Percentiles rank a stretch among this genome's conserved stretches.
phyloP scores from a whole-genome alignment of 768 basidiomycete species.

The Leccinum fibrillosum region DNA sequence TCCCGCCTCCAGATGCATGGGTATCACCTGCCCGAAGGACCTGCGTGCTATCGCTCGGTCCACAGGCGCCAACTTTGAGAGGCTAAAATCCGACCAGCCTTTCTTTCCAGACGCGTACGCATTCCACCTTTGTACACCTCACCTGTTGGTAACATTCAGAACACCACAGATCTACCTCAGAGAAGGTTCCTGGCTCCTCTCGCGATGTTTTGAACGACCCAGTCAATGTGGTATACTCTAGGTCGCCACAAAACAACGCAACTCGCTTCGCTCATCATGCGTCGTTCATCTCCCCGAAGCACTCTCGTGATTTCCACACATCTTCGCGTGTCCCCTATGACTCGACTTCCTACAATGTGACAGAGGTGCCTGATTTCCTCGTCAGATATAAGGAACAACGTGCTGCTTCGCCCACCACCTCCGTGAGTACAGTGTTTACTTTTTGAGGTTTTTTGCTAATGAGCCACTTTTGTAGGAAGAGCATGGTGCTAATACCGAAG shows the following conservation, averaged over 20 bases:
- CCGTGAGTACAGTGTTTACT: slow-evolving; percentile 1
- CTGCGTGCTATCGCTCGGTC: slow-evolving; percentile 37
- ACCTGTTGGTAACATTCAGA: slow-evolving; percentile 33
- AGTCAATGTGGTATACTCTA: neutral
- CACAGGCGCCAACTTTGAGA: slow-evolving; percentile 31
- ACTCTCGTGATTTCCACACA: slow-evolving; percentile 24
- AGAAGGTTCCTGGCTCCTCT: slow-evolving; percentile 17
- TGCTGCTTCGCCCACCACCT: neutral
- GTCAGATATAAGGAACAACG: slow-evolving; percentile 26
- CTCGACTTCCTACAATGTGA: slow-evolving; percentile 27
- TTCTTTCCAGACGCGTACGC: slow-evolving; percentile 36
- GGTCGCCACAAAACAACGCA: neutral
- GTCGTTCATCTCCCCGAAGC: neutral
- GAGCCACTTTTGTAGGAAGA: neutral
- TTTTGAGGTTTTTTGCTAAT: neutral
- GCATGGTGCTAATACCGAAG: slow-evolving; percentile 3
- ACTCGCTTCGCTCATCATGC: neutral
- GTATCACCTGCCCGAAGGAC: slow-evolving; percentile 38
- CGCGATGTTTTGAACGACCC: neutral
- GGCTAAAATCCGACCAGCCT: slow-evolving; percentile 26
- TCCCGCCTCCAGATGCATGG: slow-evolving; percentile 32
- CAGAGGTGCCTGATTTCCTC: slow-evolving; percentile 27
- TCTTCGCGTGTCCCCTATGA: slow-evolving; percentile 15
- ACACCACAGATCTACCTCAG: slow-evolving; percentile 30
- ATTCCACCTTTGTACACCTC: slow-evolving; percentile 23